These are phyloP conservation scores for Luffa aegyptiaca DNA, from an alignment of 306 rosid genomes.

Conservation along the genomic window DNA sequence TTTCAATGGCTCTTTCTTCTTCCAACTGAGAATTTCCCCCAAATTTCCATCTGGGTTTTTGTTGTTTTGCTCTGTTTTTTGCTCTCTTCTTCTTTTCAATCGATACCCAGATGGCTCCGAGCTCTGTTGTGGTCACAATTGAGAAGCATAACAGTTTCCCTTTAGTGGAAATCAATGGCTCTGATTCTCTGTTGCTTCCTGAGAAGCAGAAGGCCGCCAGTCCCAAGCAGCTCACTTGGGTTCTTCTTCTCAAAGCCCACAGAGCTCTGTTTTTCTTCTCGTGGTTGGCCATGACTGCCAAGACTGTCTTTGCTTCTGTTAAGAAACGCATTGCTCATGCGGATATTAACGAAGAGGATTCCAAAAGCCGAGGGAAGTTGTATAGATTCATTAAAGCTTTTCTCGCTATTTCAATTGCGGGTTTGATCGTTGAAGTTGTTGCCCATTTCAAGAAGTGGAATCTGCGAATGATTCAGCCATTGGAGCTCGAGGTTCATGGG, in stretches of 20 bases:
- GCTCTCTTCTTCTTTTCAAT: neutral
- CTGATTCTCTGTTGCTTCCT: conserved; percentile 42
- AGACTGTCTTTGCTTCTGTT: conserved; percentile 29
- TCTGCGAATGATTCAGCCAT: conserved; percentile 56
- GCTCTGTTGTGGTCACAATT: conserved; percentile 39
- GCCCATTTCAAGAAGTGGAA: conserved; percentile 84
- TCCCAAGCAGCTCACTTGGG: conserved; percentile 75
- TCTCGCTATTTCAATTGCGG: conserved; percentile 53
- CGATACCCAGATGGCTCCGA: conserved; percentile 50
- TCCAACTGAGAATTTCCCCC: neutral
- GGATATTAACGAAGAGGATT: conserved; percentile 44
- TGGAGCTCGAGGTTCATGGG: conserved; percentile 81
- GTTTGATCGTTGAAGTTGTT: conserved; percentile 51
- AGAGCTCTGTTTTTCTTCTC: conserved; percentile 52
- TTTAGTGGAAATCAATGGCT: conserved; percentile 34
- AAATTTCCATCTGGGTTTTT: neutral
- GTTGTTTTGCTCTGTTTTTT: neutral
- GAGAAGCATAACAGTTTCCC: conserved; percentile 46
- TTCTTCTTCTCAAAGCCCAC: conserved; percentile 75
- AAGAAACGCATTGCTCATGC: conserved; percentile 62
- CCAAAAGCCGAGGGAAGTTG: conserved; percentile 49
- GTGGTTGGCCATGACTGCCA: conserved; percentile 50
- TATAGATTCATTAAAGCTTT: conserved; percentile 60
- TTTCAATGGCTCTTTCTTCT: neutral
- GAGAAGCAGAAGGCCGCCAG: conserved; percentile 62